These are phyloP conservation scores for Salix arbutifolia DNA, from an alignment of 345 rosid genomes.

Conservation along the genomic window DNA sequence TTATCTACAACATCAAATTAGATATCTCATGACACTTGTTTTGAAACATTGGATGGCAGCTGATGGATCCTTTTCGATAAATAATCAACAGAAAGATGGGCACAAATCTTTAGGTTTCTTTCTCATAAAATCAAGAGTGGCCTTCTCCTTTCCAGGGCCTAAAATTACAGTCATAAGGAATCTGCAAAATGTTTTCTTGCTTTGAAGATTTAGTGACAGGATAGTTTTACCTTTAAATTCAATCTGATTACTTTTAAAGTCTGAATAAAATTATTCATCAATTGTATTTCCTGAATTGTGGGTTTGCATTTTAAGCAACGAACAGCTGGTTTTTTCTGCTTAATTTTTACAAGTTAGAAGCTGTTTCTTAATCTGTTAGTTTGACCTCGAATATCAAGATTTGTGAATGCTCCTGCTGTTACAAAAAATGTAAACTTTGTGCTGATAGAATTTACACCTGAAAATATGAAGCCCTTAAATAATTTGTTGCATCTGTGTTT, in stretches of 20 bases:
- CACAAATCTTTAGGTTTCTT: background rate
- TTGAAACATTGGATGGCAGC: too few species aligned
- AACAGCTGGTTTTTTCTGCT: background rate
- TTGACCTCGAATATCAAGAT: background rate
- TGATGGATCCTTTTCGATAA: too few species aligned
- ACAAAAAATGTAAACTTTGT: background rate
- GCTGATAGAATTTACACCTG: background rate
- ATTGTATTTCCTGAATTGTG: background rate
- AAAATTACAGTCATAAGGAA: background rate
- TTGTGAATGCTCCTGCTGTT: background rate
- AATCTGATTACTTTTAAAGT: background rate
- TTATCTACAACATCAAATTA: too few species aligned
- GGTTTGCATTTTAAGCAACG: background rate
- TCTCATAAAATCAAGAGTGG: background rate
- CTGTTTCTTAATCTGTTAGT: background rate
- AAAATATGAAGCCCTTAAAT: background rate
- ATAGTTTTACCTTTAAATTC: background rate
- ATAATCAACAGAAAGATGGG: too few species aligned
- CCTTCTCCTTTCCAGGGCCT: background rate
- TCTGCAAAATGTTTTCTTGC: background rate
- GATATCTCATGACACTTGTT: too few species aligned
- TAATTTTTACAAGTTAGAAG: background rate
- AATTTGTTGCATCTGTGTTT: conserved; percentile 16
- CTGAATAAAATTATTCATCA: background rate
- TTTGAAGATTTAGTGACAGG: background rate